Base-by-base conservation (phyloP, 371 early-diverging fungal genomes). In the Actinomortierella wolfii region DNA sequence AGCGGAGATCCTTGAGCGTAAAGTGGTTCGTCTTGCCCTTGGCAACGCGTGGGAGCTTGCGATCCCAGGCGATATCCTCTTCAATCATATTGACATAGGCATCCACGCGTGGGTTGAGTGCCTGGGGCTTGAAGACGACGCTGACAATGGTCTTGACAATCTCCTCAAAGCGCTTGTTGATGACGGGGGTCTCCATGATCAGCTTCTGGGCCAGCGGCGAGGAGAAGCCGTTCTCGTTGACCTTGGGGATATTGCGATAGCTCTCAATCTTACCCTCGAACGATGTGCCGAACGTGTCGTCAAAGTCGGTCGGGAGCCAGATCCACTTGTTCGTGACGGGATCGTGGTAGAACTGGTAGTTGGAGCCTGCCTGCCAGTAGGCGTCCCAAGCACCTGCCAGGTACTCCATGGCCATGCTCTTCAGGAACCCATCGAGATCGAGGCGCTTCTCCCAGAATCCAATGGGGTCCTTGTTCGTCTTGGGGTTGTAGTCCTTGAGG, bases 21-120 rank as follows among this genome's bases (percentile, higher is more conserved):
- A 71, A 71, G 11, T 71, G 61, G 20, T 43, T 41, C 34, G 24
- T 61, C 52, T 59, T 62, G 50, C 73, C 62, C 48, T 61, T 71
- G 39, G 58, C 29, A 6, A 61, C 43, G 26, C 73, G 50, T 4
- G 68, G 61, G 15, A 77, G 68, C 17, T 58, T 40, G 28, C 79
- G 76, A 52, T 81, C 80, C 85, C 85, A 85, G 21, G 68, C 76
- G 51, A 85, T 70, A 51, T 85, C 85, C 57, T 83, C 79, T 18
- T 60, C 29, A 51, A 85, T 71, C 83, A 85, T 81, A 8, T 64
- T 48, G 21, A 61, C 68, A 78, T 83, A 83, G 5, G 76, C 85
- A 17, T 79, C 60, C n/a, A 85, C 51, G 14, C 81, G 77, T 11
- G 85, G 80, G 3, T 64, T 52, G 26, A 85, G 46, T 17, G 79